Percentiles rank a stretch among this genome's conserved stretches.
Conservation (phyloP, 2,329 filamentous ascomycete species). For the Nemania sp. region DNA sequence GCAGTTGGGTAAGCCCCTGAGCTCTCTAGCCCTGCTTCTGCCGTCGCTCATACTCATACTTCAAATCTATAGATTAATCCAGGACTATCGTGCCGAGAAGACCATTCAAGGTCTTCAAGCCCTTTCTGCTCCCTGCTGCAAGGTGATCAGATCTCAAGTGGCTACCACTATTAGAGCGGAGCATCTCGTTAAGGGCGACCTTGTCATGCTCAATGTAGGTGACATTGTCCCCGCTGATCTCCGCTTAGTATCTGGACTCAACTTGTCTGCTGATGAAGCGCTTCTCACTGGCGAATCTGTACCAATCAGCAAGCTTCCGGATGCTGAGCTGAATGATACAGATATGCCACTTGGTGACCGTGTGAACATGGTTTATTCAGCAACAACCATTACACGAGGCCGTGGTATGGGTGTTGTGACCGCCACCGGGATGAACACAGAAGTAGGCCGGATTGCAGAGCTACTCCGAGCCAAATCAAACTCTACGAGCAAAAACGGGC, state of each 20-base stretch:
- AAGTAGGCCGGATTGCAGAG: constrained; percentile 76
- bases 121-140: constrained; percentile 61
- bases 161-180: constrained; percentile 58
- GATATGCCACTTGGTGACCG: constrained; percentile 69
- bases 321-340: constrained; percentile 54
- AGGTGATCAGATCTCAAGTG: constrained; percentile 58
- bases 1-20: constrained; percentile 59
- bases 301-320: constrained; percentile 67
- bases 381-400: constrained; percentile 72
- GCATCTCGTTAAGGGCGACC: constrained; percentile 66
- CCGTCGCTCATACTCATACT: constrained; percentile 15
- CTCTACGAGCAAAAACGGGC: constrained; percentile 51
- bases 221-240: constrained; percentile 73
- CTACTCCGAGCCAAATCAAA: constrained; percentile 64
- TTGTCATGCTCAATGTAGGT: constrained; percentile 64
- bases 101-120: constrained; percentile 64
- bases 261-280: constrained; percentile 76
- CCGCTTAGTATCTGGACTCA: constrained; percentile 67
- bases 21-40: background rate
- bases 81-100: constrained; percentile 65
- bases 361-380: constrained; percentile 71
- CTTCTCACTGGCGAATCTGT: constrained; percentile 74
- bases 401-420: constrained; percentile 70
- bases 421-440: constrained; percentile 72
- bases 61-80: constrained; percentile 52